Evolutionary conservation across 2,329 filamentous ascomycete species (phyloP).

Genomic region (Monosporascus sp.): DNA sequence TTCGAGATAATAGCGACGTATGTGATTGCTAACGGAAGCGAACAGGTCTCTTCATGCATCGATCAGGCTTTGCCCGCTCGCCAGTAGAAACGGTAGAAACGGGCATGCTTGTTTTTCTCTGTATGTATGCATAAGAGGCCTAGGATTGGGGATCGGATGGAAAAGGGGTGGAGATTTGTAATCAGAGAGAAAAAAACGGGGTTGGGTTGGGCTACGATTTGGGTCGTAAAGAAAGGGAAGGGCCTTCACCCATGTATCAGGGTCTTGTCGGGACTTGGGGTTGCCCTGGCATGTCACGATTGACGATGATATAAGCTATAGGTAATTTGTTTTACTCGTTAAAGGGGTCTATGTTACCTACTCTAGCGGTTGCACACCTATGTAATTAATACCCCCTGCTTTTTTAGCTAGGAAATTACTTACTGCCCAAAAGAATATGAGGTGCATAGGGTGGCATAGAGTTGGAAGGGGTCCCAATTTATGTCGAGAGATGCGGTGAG

Average conservation of each 20-base stretch:
- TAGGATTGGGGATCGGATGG: background rate
- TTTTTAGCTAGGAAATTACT: no score
- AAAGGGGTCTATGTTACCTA: no score
- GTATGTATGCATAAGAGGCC: background rate
- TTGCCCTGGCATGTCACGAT: background rate
- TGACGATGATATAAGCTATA: background rate
- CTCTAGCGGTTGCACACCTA: no score
- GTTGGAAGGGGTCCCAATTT: no score
- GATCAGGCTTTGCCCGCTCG: conserved; percentile 25
- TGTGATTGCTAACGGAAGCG: background rate
- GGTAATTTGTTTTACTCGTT: background rate
- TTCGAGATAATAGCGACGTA: background rate
- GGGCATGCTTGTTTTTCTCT: background rate
- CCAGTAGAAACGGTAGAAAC: conserved; percentile 12
- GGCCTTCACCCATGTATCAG: background rate
- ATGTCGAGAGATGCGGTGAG: no score
- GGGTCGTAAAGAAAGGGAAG: background rate
- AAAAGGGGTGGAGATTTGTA: background rate
- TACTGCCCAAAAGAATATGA: no score
- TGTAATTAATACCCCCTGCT: no score
- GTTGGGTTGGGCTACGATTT: background rate
- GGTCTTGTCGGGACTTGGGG: background rate
- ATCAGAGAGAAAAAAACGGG: background rate
- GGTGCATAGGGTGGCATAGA: no score
- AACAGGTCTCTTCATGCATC: conserved; percentile 29